A percentile compares a stretch with the other conserved stretches of the same genome.
Conservation (phyloP, 2,329 filamentous ascomycete genomes). For the Colletotrichum lentis region DNA sequence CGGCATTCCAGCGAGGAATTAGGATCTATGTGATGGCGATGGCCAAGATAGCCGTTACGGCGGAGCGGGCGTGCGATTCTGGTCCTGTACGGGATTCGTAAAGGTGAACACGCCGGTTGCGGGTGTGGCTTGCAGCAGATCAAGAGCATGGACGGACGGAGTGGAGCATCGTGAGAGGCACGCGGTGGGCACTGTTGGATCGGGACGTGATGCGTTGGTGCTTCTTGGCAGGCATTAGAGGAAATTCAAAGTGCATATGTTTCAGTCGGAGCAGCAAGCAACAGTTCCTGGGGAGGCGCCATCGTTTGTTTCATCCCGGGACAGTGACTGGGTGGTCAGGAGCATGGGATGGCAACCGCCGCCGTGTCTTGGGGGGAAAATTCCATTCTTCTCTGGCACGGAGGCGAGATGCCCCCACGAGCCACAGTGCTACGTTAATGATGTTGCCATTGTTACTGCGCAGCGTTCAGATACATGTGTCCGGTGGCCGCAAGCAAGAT, state of each 20-base stretch:
- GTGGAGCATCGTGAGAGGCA: neutral
- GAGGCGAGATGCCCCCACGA: slow-evolving; percentile 1
- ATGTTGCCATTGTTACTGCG: slow-evolving; percentile 4
- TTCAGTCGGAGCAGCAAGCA: slow-evolving; percentile 23
- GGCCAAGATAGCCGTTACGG: neutral
- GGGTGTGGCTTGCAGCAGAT: slow-evolving; percentile 21
- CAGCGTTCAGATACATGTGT: neutral
- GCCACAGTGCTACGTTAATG: neutral
- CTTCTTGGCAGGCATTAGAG: slow-evolving; percentile 32
- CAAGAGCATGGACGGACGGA: slow-evolving; percentile 2
- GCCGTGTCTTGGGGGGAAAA: neutral
- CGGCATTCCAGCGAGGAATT: neutral
- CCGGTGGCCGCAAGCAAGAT: slow-evolving; percentile 7
- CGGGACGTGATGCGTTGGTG: slow-evolving; percentile 21
- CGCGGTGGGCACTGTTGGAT: slow-evolving; percentile 9
- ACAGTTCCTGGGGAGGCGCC: neutral
- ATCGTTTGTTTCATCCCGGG: slow-evolving; percentile 24
- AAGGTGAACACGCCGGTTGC: slow-evolving; percentile 14
- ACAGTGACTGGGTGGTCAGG: neutral
- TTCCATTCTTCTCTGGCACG: neutral
- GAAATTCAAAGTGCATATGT: slow-evolving; percentile 29
- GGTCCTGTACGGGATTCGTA: neutral
- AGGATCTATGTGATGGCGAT: neutral
- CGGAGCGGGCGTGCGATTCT: neutral
- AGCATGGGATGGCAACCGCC: neutral